Conservation (phyloP, 225 moss, liverwort and hornwort species). For the Physcomitrellopsis africana region DNA sequence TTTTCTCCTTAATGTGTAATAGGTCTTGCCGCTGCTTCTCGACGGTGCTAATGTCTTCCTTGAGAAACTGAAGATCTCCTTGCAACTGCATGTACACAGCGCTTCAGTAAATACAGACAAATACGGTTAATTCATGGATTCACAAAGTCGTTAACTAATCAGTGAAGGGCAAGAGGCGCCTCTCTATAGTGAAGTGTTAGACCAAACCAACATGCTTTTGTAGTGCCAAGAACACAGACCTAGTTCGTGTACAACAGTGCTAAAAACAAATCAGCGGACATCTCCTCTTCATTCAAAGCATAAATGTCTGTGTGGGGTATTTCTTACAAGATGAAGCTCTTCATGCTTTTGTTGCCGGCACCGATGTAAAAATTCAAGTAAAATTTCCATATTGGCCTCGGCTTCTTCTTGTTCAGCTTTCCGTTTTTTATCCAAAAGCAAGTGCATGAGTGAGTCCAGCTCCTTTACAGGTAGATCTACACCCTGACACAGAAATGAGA, state of each 20-base stretch:
- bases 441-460: constrained; percentile 71
- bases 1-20: constrained; percentile 67
- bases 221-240: neutral
- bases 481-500: constrained; percentile 55
- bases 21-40: constrained; percentile 80
- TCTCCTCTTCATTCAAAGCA: neutral
- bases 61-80: constrained; percentile 84
- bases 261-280: neutral
- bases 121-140: neutral
- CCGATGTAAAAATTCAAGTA: constrained; percentile 81
- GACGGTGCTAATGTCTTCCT: constrained; percentile 80
- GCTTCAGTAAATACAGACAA: constrained; percentile 19
- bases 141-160: neutral
- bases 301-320: neutral
- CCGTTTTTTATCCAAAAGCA: constrained; percentile 82
- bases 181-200: neutral
- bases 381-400: constrained; percentile 91
- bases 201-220: neutral
- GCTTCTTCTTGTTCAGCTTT: constrained; percentile 96
- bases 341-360: constrained; percentile 84
- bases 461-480: constrained; percentile 86
- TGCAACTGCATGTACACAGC: constrained; percentile 64
- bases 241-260: constrained; percentile 4
- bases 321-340: constrained; percentile 71
- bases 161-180: neutral